Evolutionary conservation across 2,329 filamentous ascomycete species (phyloP).

Genomic region (Pyricularia sp.): DNA sequence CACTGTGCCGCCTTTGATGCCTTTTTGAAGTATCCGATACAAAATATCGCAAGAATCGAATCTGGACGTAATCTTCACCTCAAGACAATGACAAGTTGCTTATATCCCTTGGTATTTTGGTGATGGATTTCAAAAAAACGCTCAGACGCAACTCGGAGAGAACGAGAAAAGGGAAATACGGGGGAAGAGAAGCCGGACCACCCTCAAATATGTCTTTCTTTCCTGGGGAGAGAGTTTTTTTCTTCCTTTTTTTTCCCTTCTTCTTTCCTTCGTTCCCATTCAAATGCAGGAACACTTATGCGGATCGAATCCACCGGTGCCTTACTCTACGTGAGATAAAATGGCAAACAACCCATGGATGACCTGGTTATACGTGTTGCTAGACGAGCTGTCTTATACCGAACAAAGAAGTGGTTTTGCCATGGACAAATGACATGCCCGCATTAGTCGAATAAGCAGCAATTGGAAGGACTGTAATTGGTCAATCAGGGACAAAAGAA

Average conservation of each 20-base stretch:
- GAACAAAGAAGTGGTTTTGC: not conserved
- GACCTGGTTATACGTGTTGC: not conserved
- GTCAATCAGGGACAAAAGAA: not conserved
- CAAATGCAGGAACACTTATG: not conserved
- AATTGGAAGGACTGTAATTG: not conserved
- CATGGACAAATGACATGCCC: not conserved
- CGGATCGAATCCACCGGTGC: not conserved
- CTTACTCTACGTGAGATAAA: not conserved
- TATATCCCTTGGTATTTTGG: too few relatives aligned
- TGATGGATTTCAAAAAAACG: too few relatives aligned
- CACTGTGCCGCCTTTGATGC: too few relatives aligned
- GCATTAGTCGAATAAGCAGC: not conserved
- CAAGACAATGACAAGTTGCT: too few relatives aligned
- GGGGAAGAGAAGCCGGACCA: too few relatives aligned
- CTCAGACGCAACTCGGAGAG: too few relatives aligned
- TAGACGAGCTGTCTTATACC: not conserved
- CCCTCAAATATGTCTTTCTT: not conserved
- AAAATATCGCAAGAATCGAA: too few relatives aligned
- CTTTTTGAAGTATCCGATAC: too few relatives aligned
- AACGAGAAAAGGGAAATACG: too few relatives aligned
- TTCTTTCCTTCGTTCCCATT: not conserved
- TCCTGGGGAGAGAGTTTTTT: too few relatives aligned
- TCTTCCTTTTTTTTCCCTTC: too few relatives aligned
- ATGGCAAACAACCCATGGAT: not conserved
- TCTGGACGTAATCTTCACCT: too few relatives aligned